Evolutionary conservation across 148 eudicot genomes (phyloP).

Genomic region (Rhododendron griersonianum): DNA sequence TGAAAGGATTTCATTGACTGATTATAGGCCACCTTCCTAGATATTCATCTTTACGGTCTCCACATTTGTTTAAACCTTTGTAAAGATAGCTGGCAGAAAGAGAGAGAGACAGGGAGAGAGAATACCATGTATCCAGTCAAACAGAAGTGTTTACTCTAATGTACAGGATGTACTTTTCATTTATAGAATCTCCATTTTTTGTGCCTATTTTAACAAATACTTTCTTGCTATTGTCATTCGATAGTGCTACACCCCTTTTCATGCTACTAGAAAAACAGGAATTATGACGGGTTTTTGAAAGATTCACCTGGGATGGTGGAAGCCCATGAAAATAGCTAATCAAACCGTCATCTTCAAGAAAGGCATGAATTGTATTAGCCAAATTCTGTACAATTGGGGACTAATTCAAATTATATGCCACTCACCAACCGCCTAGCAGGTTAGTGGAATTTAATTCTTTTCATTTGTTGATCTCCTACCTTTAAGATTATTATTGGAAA

Average conservation of each 20-base stretch:
- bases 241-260: not conserved
- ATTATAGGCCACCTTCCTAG: not conserved
- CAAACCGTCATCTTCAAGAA: not conserved
- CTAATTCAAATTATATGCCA: not conserved
- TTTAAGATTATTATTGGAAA: not conserved
- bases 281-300: not conserved
- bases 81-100: not conserved
- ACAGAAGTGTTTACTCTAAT: not conserved
- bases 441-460: not conserved
- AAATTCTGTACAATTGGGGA: not conserved
- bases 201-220: not conserved
- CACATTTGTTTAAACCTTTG: not conserved
- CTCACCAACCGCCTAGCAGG: not conserved
- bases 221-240: not conserved
- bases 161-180: not conserved
- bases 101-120: not conserved
- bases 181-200: not conserved
- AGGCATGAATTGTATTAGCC: not conserved
- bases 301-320: not conserved
- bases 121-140: not conserved
- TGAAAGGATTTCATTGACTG: constrained; percentile 17
- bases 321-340: not conserved
- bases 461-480: not conserved
- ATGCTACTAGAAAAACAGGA: not conserved
- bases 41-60: not conserved